Percentiles rank a stretch among this genome's conserved stretches.
Evolutionary conservation across 2,329 filamentous ascomycete species (phyloP).

Genomic region (Claviceps sp.): DNA sequence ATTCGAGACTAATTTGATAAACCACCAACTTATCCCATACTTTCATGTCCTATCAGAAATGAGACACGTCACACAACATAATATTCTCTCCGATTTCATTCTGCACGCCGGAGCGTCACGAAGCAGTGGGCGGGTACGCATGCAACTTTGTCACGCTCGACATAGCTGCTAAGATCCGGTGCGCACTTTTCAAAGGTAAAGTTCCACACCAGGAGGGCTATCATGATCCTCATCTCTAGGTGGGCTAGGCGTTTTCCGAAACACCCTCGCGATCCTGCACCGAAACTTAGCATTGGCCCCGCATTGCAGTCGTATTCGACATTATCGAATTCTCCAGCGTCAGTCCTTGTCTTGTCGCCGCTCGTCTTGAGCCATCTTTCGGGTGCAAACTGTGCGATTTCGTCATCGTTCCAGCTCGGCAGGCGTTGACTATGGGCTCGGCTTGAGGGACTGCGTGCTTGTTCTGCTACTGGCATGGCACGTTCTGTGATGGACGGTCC

Average conservation of each 20-base stretch:
- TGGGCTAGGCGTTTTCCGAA: conserved; percentile 16
- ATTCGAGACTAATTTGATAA: no score
- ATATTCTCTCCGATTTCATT: background rate
- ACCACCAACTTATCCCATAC: no score
- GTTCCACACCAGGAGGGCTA: conserved; percentile 15
- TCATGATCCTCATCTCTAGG: conserved; percentile 15
- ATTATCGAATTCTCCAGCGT: background rate
- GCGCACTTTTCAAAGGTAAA: conserved; percentile 6
- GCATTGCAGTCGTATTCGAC: background rate
- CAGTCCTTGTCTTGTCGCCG: background rate
- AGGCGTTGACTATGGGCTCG: conserved; percentile 7
- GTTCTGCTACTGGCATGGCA: background rate
- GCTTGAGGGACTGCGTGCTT: conserved; percentile 11
- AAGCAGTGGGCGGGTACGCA: background rate
- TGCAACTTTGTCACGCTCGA: background rate
- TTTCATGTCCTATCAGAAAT: no score
- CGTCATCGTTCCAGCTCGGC: conserved; percentile 14
- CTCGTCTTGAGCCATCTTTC: conserved; percentile 22
- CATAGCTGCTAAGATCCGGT: background rate
- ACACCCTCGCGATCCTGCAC: conserved; percentile 13
- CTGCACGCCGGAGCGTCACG: background rate
- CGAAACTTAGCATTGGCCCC: conserved; percentile 10
- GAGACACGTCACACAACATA: no score
- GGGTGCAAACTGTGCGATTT: conserved; percentile 16
- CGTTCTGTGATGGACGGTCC: conserved; percentile 9